Evolutionary conservation across 306 rosid species (phyloP).

Genomic region (Fagus crenata): DNA sequence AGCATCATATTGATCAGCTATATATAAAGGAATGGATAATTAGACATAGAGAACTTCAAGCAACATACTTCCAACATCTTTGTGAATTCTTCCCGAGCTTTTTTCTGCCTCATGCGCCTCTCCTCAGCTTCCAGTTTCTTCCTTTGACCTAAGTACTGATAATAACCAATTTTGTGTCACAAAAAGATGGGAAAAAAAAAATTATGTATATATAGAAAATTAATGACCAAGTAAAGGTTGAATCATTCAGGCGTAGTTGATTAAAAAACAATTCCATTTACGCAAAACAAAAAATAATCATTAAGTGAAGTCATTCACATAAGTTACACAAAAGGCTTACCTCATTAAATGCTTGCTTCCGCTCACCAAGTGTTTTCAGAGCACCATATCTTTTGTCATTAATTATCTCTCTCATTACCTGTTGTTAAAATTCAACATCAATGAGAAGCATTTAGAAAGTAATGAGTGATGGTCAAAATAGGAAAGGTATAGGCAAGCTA

Average conservation of each 20-base stretch:
- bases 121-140: conserved; percentile 96
- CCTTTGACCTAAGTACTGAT: conserved; percentile 94
- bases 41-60: neutral
- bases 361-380: conserved; percentile 91
- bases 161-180: conserved; percentile 38
- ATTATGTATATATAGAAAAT: neutral
- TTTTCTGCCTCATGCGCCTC: conserved; percentile 92
- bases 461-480: conserved; percentile 2
- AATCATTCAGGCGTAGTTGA: neutral
- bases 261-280: neutral
- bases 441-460: conserved; percentile 32
- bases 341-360: conserved; percentile 99
- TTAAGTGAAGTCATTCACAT: conserved; percentile 12
- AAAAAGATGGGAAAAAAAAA: neutral
- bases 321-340: conserved; percentile 45
- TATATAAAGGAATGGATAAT: neutral
- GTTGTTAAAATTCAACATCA: conserved; percentile 29
- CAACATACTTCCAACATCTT: conserved; percentile 96
- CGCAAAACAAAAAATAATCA: conserved; percentile 10
- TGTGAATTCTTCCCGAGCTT: conserved; percentile 90
- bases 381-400: conserved; percentile 93
- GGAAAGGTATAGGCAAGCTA: conserved; percentile 33
- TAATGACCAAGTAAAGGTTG: neutral
- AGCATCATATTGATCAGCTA: conserved; percentile 20
- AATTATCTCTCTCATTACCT: conserved; percentile 97